phyloP scores from a whole-genome alignment of 495 filamentous ascomycete species.

The Letharia columbiana region DNA sequence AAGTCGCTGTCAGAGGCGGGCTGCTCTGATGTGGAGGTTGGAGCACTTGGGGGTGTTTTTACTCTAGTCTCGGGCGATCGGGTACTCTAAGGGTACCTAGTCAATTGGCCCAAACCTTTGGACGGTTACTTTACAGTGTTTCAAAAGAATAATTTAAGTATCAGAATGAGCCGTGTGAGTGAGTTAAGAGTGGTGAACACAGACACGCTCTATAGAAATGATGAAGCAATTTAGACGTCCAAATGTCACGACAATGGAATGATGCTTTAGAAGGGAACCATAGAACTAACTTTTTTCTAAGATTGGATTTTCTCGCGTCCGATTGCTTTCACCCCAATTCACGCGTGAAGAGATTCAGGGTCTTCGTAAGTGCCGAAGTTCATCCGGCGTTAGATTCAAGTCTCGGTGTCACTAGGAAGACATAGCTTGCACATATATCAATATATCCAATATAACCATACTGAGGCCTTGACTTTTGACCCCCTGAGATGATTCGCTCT shows the following conservation, averaged over 20 bases:
- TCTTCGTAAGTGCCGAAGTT: not conserved
- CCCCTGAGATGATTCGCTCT: conserved; percentile 17
- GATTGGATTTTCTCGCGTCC: conserved; percentile 1
- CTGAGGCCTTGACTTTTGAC: not conserved
- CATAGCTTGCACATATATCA: not conserved
- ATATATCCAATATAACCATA: not conserved
- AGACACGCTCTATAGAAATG: not conserved
- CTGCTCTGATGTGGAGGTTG: conserved; percentile 13
- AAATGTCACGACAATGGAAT: not conserved
- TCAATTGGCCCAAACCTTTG: conserved; percentile 3
- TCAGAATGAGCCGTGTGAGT: conserved; percentile 1
- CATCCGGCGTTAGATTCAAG: not conserved
- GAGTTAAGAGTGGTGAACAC: not conserved
- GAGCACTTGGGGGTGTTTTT: not conserved
- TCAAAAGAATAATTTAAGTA: conserved; percentile 10
- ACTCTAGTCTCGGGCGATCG: not conserved
- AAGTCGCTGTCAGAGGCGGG: conserved; percentile 5
- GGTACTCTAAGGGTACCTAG: too few species aligned
- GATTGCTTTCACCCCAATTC: too few species aligned
- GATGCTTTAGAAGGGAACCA: too few species aligned
- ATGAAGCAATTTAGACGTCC: conserved; percentile 1
- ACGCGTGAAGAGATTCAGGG: not conserved
- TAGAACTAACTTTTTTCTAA: not conserved
- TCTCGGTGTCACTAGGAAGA: not conserved
- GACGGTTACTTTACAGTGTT: not conserved